Percentiles rank a stretch among this genome's conserved stretches.
Evolutionary conservation across 2,329 filamentous ascomycete species (phyloP).

Genomic region (Leptosphaerulina australis): DNA sequence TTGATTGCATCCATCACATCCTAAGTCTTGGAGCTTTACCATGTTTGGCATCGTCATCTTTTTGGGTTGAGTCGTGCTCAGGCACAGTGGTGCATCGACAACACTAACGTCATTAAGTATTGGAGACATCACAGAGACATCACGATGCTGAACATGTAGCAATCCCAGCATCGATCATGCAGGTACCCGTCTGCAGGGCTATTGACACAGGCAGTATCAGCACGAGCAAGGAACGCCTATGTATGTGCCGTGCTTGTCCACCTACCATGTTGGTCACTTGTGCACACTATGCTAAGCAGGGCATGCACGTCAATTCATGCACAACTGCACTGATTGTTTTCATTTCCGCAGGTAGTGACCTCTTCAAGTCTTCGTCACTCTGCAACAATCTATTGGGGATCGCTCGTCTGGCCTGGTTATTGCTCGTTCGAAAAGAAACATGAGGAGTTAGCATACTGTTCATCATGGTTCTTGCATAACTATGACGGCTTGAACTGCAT

Average conservation of each 20-base stretch:
- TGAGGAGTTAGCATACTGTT: too few relatives aligned
- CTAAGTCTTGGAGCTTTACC: constrained; percentile 4
- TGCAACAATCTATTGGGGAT: too few relatives aligned
- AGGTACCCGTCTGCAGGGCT: constrained; percentile 19
- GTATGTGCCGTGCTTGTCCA: too few relatives aligned
- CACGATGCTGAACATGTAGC: neutral
- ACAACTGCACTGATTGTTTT: too few relatives aligned
- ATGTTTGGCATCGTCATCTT: constrained; percentile 2
- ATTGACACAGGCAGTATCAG: constrained; percentile 1
- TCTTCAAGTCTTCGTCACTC: too few relatives aligned
- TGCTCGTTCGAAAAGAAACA: too few relatives aligned
- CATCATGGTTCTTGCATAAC: too few relatives aligned
- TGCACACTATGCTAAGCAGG: constrained; percentile 2
- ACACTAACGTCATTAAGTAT: neutral
- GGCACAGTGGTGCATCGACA: neutral
- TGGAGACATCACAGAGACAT: neutral
- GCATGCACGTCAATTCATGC: too few relatives aligned
- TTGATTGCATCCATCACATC: constrained; percentile 6
- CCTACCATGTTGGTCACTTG: neutral
- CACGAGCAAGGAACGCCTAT: constrained; percentile 3
- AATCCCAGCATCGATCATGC: constrained; percentile 21
- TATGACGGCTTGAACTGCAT: too few relatives aligned
- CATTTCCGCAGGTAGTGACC: too few relatives aligned
- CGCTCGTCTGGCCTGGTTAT: too few relatives aligned
- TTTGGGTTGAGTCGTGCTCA: too few relatives aligned